Evolutionary conservation across 306 rosid species (phyloP), one percentile per base, ranked within the genome.

Genomic region (Vigna radiata): DNA sequence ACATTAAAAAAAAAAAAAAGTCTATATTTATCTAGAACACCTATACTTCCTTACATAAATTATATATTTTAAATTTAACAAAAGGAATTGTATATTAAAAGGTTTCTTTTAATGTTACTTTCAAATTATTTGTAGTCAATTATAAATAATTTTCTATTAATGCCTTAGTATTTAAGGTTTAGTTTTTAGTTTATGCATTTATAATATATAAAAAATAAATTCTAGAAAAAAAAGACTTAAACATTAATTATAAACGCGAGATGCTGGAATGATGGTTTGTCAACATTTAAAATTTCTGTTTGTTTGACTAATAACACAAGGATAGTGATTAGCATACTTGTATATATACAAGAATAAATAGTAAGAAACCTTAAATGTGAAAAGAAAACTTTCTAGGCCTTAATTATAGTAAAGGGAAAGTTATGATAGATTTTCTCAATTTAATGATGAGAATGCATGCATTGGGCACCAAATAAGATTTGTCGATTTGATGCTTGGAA

Each of bases 381-480:
- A 50, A 29, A 31, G 31, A 50, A 31, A 31, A 31, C 0, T 10
- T 70, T 36, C 62, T 17, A 50, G 46, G 17, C 27, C 33, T 18
- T 70, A 53, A 70, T 50, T 11, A 70, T 58, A 44, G 7, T 43
- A 16, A n/a, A 16, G 18, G 58, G 59, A 27, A 73, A 59, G 27
- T 29, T 73, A 44, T 31, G 7, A 18, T 46, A 6, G 15, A 25
- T 9, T 58, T 58, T 43, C 68, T 8, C 27, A 46, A 59, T 44
- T 60, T n/a, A 59, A 74, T 60, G 60, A 27, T 68, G 54, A 47
- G 59, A 36, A 15, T 68, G 59, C 49, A 68, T 50, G 23, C 52
- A 14, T 46, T 21, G 12, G 27, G 72, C 36, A 68, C 54, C 52
- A 47, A 47, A 79, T 71, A 62, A 56, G 68, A 21, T 33, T 36